These are phyloP conservation scores for Auriscalpium microsporum DNA, from an alignment of 768 basidiomycete species.

Conservation along the genomic window DNA sequence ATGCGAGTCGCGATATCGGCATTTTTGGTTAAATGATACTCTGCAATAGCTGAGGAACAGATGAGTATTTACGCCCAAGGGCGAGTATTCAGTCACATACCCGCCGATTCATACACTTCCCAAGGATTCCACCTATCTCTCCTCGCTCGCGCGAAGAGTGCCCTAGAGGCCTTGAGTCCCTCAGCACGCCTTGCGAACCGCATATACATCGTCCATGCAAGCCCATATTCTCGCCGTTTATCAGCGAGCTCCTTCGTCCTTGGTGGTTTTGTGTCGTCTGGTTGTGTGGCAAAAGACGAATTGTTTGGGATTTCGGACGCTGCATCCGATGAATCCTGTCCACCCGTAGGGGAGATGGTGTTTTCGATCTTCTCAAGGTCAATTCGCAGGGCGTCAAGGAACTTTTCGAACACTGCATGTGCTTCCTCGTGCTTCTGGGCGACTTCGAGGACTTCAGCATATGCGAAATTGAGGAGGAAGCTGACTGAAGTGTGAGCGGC, in stretches of 20 bases:
- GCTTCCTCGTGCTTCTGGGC: conserved; percentile 60
- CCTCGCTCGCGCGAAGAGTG: conserved; percentile 74
- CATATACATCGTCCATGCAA: conserved; percentile 89
- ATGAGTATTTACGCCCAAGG: conserved; percentile 1
- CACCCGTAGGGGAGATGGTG: conserved; percentile 15
- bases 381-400: conserved; percentile 55
- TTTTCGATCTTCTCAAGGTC: conserved; percentile 57
- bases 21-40: conserved; percentile 84
- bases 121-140: conserved; percentile 72
- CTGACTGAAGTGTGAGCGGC: conserved; percentile 30
- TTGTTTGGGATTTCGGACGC: conserved; percentile 3
- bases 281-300: conserved; percentile 34
- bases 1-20: conserved; percentile 77
- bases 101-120: conserved; percentile 91
- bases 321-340: neutral
- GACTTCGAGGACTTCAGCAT: conserved; percentile 63
- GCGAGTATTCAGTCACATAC: conserved; percentile 32
- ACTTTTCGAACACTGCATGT: conserved; percentile 62
- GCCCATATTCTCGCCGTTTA: conserved; percentile 60
- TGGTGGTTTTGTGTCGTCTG: conserved; percentile 43
- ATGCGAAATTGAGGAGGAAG: conserved; percentile 85
- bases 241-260: conserved; percentile 51
- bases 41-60: conserved; percentile 66
- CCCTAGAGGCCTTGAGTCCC: conserved; percentile 71
- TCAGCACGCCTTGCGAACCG: conserved; percentile 84